Base-by-base conservation (phyloP, 306 rosid species). In the Dalbergia oliveri region DNA sequence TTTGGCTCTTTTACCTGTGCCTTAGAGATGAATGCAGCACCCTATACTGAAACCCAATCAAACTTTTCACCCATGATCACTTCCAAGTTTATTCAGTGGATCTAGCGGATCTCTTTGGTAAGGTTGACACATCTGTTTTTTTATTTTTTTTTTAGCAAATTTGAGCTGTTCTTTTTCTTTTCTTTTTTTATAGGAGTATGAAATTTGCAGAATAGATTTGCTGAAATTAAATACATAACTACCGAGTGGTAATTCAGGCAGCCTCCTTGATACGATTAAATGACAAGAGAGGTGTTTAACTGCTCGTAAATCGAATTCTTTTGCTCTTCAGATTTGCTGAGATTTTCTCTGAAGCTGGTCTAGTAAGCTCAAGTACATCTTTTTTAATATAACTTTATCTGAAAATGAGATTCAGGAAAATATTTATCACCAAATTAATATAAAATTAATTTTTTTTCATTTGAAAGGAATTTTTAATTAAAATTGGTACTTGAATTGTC, bases 301-400 rank as follows among this genome's bases (percentile, higher is more conserved):
- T 88, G 67, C 97, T 91, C 91, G 88, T 83, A 94, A 23, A 92
- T 78, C 1, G 11, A 91, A 21, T 78, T 8, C 91, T 90, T 88
- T 84, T 87, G 94, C 98, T 90, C 90, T 92, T 92, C 94, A 92
- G 93, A 92, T 69, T 88, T 89, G 92, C 93, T 88, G 97, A 94
- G 90, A 75, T 78, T 71, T 0, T 75, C 93, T 86, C 67, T 94
- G 98, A 94, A 88, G 97, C 92, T 91, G 83, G 97, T 91, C 97
- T 92, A 94, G 93, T 94, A 92, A 84, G 98, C 94, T 78, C 81
- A 47, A 91, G 94, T 26, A 90, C 94, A 90, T 81, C 15, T 5
- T 2, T 45, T 11, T 6, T 50, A 50, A 8, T 0, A 4, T 37
- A 37, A 37, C 7, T 60, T 44, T 23, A 2, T 5, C 19, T 5